Percentiles rank a stretch among this genome's conserved stretches.
These are phyloP conservation scores for Teunomyces panamensis DNA, from an alignment of 805 yeast species.

Conservation along the genomic window DNA sequence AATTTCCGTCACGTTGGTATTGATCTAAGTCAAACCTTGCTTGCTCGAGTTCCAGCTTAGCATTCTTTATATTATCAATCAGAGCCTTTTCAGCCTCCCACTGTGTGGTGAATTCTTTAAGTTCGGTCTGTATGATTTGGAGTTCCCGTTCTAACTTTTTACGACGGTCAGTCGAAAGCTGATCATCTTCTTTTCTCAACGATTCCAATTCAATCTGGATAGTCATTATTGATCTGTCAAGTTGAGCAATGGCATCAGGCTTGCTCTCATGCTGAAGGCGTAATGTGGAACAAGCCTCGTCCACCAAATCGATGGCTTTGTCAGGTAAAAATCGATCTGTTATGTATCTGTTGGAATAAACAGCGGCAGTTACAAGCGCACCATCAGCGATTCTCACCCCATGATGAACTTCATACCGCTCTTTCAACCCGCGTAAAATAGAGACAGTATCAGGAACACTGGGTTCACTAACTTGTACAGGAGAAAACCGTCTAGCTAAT, in stretches of 20 bases:
- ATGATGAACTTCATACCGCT: constrained; percentile 93
- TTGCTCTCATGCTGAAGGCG: constrained; percentile 95
- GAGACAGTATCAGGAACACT: constrained; percentile 87
- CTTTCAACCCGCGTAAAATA: constrained; percentile 89
- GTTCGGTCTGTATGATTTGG: constrained; percentile 58
- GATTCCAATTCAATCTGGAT: constrained; percentile 94
- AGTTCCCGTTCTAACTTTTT: constrained; percentile 70
- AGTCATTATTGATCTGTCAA: constrained; percentile 89
- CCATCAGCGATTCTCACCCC: constrained; percentile 93
- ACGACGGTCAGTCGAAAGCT: constrained; percentile 74
- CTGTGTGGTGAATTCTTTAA: constrained; percentile 65
- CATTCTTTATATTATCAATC: constrained; percentile 72
- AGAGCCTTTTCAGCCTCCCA: constrained; percentile 85
- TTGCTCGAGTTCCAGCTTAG: constrained; percentile 79
- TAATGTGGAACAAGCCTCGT: constrained; percentile 94
- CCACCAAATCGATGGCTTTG: constrained; percentile 94
- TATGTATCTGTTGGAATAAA: constrained; percentile 83
- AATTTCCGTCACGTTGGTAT: constrained; percentile 80
- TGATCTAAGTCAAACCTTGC: constrained; percentile 82
- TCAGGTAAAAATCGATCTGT: constrained; percentile 92
- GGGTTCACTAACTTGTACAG: constrained; percentile 84
- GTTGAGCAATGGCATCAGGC: constrained; percentile 88
- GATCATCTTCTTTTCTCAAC: constrained; percentile 87
- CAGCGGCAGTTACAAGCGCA: constrained; percentile 92
- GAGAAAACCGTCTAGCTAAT: constrained; percentile 87